Conservation (phyloP, 2,329 filamentous ascomycete genomes). For the Myriosclerotinia curreyana region DNA sequence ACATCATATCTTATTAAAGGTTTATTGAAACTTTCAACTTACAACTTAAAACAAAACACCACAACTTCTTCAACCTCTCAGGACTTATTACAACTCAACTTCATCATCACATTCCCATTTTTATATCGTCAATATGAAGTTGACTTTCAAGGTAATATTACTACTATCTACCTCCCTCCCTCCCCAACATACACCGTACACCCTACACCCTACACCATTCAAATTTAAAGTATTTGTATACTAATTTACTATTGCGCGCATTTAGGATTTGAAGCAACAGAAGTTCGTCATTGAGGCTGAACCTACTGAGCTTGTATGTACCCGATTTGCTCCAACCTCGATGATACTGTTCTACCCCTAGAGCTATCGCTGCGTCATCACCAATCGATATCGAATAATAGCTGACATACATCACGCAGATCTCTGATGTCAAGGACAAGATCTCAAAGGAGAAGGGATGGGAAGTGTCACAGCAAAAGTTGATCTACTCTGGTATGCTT, state of each 20-base stretch:
- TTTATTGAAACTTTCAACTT: neutral
- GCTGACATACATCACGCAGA: constrained; percentile 49
- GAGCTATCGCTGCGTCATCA: neutral
- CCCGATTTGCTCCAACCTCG: constrained; percentile 17
- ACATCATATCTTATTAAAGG: neutral
- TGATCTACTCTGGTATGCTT: constrained; percentile 90
- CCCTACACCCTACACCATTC: constrained; percentile 36
- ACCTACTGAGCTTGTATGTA: constrained; percentile 80
- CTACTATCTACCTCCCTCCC: constrained; percentile 27
- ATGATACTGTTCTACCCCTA: neutral
- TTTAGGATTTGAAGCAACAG: constrained; percentile 94
- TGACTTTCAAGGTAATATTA: constrained; percentile 64
- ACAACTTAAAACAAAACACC: no score
- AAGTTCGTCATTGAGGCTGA: constrained; percentile 97
- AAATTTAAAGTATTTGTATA: constrained; percentile 14
- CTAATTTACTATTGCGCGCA: constrained; percentile 31
- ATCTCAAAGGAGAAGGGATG: constrained; percentile 91
- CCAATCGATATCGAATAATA: constrained; percentile 18
- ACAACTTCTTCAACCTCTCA: neutral
- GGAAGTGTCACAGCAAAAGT: constrained; percentile 85
- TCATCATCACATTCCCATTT: constrained; percentile 18
- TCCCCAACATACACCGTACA: no score
- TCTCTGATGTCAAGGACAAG: constrained; percentile 88
- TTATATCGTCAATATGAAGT: constrained; percentile 56
- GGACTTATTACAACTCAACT: neutral